Conservation (phyloP, 768 basidiomycete genomes). For the Auricularia heimuer region DNA sequence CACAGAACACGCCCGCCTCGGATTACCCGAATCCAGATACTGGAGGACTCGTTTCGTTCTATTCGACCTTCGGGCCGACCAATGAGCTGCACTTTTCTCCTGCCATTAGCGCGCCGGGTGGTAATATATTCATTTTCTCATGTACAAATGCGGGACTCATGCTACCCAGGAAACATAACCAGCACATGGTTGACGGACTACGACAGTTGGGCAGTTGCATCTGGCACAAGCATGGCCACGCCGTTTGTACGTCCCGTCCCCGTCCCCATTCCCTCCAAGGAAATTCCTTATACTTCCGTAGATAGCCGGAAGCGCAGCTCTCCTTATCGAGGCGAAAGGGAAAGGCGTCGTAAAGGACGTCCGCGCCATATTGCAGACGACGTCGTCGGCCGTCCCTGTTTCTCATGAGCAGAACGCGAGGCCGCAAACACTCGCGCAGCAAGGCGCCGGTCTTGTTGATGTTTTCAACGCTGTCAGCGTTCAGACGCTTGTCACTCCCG, state of each 20-base stretch:
- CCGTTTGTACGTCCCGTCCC: not conserved
- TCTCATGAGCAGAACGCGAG: not conserved
- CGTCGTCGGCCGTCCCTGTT: not conserved
- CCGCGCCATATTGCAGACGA: slow-evolving; percentile 6
- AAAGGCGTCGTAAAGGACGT: not conserved
- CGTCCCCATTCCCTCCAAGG: too few relatives aligned
- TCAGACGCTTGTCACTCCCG: slow-evolving; percentile 19
- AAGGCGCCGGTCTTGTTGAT: slow-evolving; percentile 5
- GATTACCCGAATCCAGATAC: not conserved
- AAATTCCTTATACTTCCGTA: too few relatives aligned
- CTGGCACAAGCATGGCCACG: not conserved
- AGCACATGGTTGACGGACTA: not conserved
- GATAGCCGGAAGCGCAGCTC: slow-evolving; percentile 1
- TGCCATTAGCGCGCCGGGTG: not conserved
- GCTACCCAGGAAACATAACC: not conserved
- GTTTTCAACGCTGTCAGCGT: slow-evolving; percentile 20
- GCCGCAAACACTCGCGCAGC: not conserved
- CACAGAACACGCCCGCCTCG: not conserved
- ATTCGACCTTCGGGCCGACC: not conserved
- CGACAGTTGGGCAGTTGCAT: not conserved
- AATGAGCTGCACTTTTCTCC: not conserved
- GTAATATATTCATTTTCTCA: not conserved
- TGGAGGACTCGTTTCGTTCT: not conserved
- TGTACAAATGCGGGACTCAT: not conserved
- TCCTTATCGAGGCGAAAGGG: slow-evolving; percentile 6